These are phyloP conservation scores for Rhizophagus sp. DNA, from an alignment of 192 early-diverging fungal genomes.

Conservation along the genomic window DNA sequence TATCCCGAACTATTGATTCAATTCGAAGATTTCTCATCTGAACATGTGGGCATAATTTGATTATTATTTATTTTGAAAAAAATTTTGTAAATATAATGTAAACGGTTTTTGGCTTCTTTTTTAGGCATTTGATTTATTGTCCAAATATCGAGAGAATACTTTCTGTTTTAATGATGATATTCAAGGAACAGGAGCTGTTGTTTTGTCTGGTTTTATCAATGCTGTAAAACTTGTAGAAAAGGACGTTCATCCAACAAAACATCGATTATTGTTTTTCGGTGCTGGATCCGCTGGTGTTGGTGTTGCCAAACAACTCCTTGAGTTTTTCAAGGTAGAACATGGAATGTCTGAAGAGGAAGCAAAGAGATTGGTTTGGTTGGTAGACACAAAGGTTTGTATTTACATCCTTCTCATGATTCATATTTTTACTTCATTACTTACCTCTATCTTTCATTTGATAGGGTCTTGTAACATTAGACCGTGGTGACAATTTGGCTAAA, in stretches of 20 bases:
- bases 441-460: not conserved
- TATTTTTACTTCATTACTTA: not conserved
- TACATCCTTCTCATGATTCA: not conserved
- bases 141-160: slow-evolving; percentile 72
- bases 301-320: slow-evolving; percentile 86
- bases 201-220: slow-evolving; percentile 91
- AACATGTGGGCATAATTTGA: slow-evolving; percentile 50
- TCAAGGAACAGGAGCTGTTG: slow-evolving; percentile 92
- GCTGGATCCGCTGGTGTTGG: slow-evolving; percentile 95
- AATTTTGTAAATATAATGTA: not conserved
- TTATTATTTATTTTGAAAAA: not conserved
- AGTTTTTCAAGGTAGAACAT: slow-evolving; percentile 78
- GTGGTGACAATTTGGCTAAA: slow-evolving; percentile 79
- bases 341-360: slow-evolving; percentile 73
- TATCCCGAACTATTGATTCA: slow-evolving; percentile 89
- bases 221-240: slow-evolving; percentile 64
- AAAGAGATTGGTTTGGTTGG: slow-evolving; percentile 75
- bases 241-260: slow-evolving; percentile 66
- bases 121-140: slow-evolving; percentile 78
- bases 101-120: not conserved
- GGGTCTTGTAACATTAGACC: slow-evolving; percentile 86
- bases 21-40: slow-evolving; percentile 95
- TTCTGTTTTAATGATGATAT: slow-evolving; percentile 97
- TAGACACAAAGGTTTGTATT: slow-evolving; percentile 72
- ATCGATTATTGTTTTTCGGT: slow-evolving; percentile 91